Percentiles rank a stretch among this genome's conserved stretches.
These are phyloP conservation scores for Asterochloris erici DNA, from an alignment of 139 green algal genomes.

Conservation along the genomic window DNA sequence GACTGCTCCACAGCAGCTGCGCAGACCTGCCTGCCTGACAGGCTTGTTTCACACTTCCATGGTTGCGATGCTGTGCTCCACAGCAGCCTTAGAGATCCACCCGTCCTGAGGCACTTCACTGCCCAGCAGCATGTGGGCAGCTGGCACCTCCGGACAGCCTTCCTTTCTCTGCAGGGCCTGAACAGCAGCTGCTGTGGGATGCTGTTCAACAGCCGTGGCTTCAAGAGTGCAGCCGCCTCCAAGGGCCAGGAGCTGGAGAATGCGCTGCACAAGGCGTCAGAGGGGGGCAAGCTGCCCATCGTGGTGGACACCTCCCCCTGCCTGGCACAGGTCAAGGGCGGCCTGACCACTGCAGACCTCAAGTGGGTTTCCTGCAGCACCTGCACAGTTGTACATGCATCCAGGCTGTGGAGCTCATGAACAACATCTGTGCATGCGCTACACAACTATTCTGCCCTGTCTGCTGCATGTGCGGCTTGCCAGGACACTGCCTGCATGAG, in stretches of 20 bases:
- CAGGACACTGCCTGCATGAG: too few relatives aligned
- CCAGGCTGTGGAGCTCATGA: background rate
- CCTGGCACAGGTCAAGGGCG: slow-evolving; percentile 79
- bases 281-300: slow-evolving; percentile 89
- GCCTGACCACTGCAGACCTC: slow-evolving; percentile 66
- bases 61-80: background rate
- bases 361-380: slow-evolving; percentile 20
- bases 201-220: slow-evolving; percentile 93
- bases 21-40: too few relatives aligned
- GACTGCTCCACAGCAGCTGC: too few relatives aligned
- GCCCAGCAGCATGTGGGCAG: background rate
- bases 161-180: slow-evolving; percentile 24
- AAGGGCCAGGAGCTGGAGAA: slow-evolving; percentile 72
- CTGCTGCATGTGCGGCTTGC: too few relatives aligned
- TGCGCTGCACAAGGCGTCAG: slow-evolving; percentile 78
- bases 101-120: background rate
- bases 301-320: slow-evolving; percentile 92
- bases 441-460: background rate
- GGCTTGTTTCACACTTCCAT: background rate
- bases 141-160: background rate
- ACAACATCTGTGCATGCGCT: background rate
- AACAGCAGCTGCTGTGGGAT: slow-evolving; percentile 84
- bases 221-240: slow-evolving; percentile 74
- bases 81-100: background rate
- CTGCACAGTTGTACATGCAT: background rate